Base-by-base conservation (phyloP, 805 yeast species). In the Sugiyamaella smithiae region DNA sequence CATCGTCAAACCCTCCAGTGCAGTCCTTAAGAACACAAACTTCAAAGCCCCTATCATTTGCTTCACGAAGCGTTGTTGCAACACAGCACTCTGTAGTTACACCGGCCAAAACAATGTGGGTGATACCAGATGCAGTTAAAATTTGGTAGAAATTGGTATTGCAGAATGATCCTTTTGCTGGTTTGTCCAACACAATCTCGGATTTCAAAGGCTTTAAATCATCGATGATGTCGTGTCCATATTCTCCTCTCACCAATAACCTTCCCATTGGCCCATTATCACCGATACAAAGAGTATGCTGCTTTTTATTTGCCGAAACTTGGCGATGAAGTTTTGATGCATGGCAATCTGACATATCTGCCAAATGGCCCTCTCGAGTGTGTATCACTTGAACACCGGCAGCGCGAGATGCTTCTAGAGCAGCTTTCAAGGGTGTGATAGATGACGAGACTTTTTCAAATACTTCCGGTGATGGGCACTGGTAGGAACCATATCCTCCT, bases 51-150 rank as follows among this genome's bases (percentile, higher is more conserved):
- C 62, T 60, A 49, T 65, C 68, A 45, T 64, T 65, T 3, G 65
- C 68, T 37, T 64, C 67, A 19, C 67, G 50, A 49, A 63, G 63
- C 5, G 68, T 65, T 4, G 67, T 59, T 9, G 67, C 59, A 1
- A 65, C 68, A 47, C 68, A 65, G 50, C 67, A 64, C 50, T 65
- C 68, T 1, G 68, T 62, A 8, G 68, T 65, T n/a, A 65, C 67
- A 6, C 68, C 68, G 26, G 61, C 52, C 12, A 65, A 48, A 17
- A 65, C 29, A 19, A 65, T 32, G 43, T 62, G 66, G 4, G 67
- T 63, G 7, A 65, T 46, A 2, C 67, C 67, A 16, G 62, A 46
- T 1, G 64, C 51, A 2, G 59, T 63, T 16, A 65, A 53, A 6
- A 56, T 44, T 47, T 60, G 62, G 31, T 62, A 62, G 8, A 65